Evolutionary conservation across 768 basidiomycete species (phyloP), one percentile per base, ranked within the genome.

Genomic region (Xerocomus potaroensis): DNA sequence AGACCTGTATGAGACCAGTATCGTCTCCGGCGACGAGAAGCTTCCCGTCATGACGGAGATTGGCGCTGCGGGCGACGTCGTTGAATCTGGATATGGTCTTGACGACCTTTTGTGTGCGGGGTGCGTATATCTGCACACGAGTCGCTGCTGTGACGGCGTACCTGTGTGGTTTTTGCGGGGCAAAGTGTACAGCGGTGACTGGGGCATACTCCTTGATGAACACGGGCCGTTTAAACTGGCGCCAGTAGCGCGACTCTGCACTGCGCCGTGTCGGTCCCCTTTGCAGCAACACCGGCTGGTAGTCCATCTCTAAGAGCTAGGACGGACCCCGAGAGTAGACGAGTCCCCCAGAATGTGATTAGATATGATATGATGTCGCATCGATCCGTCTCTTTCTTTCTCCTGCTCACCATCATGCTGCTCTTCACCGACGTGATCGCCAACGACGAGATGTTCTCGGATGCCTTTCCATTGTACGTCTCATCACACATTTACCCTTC

Each of bases 161-260:
- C 61, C 87, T 76, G 64, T 99, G 92, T 5, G 95, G 95, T 65
- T 81, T 84, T 22, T 87, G 72, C 1, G 81, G 81, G 1, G 91
- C 82, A 68, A 98, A 98, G 64, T 97, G 91, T 26, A 99, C 76
- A 14, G 89, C 90, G 44, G 95, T 97, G 56, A 99, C 84, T 14
- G 94, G 92, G 0, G 92, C 91, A 63, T 95, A 95, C 72, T 97
- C 91, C 69, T 96, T 97, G 65, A 98, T 79, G 66, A 98, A 99
- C 1, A 97, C 87, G 3, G 91, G 91, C 49, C 87, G 77, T 55
- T 83, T 90, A 69, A 87, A 92, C 58, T 86, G 83, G 37, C 90
- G 78, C 91, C 91, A 93, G 65, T 88, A 81, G 54, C 86, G 73
- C 3, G 87, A 87, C 66, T 93, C 91, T 38, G 83, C 62, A 43